Evolutionary conservation across 2,329 filamentous ascomycete genomes (phyloP).

Genomic region (Gnomoniopsis smithogilvyi): DNA sequence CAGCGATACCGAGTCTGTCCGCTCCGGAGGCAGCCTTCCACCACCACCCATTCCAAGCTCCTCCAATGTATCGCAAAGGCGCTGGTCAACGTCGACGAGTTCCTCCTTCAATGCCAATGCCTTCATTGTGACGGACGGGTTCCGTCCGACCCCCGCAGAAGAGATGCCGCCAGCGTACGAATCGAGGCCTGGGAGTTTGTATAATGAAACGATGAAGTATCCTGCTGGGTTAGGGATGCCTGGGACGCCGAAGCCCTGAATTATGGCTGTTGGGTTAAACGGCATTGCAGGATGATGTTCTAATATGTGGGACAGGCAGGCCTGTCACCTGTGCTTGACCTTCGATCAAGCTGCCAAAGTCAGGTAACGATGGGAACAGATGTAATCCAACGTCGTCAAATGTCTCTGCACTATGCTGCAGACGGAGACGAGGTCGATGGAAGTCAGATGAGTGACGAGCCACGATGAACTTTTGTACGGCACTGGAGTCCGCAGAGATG

Average conservation of each 20-base stretch:
- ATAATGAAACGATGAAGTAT: constrained; percentile 17
- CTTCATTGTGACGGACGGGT: constrained; percentile 15
- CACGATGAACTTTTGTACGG: too few relatives aligned
- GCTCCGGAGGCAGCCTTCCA: constrained; percentile 3
- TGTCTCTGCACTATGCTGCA: too few relatives aligned
- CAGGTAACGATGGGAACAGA: too few relatives aligned
- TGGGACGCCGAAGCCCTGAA: constrained; percentile 4
- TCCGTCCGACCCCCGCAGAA: neutral
- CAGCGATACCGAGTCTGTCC: constrained; percentile 9
- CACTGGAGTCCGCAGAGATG: too few relatives aligned
- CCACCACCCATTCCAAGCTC: constrained; percentile 2
- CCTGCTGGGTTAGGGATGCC: constrained; percentile 9
- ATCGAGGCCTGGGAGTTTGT: constrained; percentile 15
- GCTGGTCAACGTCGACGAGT: constrained; percentile 19
- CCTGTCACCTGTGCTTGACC: too few relatives aligned
- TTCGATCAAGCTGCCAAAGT: too few relatives aligned
- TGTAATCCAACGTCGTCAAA: too few relatives aligned
- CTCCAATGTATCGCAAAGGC: neutral
- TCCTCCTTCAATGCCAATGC: constrained; percentile 15
- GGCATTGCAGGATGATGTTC: neutral
- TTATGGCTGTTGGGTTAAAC: neutral
- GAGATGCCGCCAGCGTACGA: constrained; percentile 3
- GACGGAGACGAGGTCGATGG: too few relatives aligned
- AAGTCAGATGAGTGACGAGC: too few relatives aligned
- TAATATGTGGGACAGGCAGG: neutral